phyloP scores from a whole-genome alignment of 495 filamentous ascomycete genomes.

The Margaritispora aquatica region DNA sequence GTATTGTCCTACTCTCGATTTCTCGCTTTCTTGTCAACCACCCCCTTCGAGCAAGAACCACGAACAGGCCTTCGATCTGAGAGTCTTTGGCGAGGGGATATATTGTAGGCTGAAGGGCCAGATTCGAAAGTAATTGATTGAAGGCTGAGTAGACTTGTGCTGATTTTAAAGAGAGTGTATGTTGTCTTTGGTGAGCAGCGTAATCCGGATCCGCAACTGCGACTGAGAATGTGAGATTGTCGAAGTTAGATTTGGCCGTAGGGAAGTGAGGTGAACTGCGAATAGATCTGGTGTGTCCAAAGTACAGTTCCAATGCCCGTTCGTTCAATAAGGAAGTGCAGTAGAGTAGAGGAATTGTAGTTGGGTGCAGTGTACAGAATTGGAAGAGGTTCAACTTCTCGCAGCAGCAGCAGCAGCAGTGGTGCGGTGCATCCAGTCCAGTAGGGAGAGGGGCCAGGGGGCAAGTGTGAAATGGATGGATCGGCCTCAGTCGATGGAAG shows the following conservation, averaged over 20 bases:
- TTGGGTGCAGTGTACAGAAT: no score
- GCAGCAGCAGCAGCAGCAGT: no score
- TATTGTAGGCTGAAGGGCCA: background rate
- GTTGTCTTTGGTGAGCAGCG: constrained; percentile 9
- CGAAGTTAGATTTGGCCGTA: background rate
- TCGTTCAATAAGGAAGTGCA: background rate
- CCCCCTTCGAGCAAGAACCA: background rate
- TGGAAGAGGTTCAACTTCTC: no score
- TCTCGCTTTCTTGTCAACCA: background rate
- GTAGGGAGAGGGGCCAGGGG: background rate
- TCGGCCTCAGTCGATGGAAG: no score
- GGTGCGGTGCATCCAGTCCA: no score
- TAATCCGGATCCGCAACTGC: constrained; percentile 2
- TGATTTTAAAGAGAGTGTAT: constrained; percentile 3
- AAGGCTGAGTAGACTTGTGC: background rate
- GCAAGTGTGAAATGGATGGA: no score
- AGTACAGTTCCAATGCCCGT: background rate
- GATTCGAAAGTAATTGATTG: constrained; percentile 1
- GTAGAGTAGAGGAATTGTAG: no score
- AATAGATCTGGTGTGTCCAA: background rate
- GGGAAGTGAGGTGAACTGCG: background rate
- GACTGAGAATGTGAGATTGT: background rate
- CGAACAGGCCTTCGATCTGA: background rate
- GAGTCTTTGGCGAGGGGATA: background rate
- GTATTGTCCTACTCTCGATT: background rate